A percentile compares a stretch with the other conserved stretches of the same genome.
Evolutionary conservation across 805 yeast genomes (phyloP).

Genomic region (Gaillardinia entomophila): DNA sequence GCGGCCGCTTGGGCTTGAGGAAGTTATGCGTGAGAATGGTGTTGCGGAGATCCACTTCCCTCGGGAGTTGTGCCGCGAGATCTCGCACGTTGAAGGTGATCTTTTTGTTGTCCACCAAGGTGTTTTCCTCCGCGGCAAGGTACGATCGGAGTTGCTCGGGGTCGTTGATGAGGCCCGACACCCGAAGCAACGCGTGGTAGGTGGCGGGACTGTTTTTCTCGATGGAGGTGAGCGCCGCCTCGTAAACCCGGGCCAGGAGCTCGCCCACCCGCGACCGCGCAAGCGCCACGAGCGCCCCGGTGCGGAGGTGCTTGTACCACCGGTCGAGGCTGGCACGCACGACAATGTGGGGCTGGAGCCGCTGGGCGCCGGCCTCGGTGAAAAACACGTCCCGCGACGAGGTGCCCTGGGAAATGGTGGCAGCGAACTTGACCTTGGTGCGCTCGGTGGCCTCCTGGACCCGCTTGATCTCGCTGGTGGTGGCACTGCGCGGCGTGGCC

Average conservation of each 20-base stretch:
- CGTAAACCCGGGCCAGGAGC: slow-evolving; percentile 60
- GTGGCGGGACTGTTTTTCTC: slow-evolving; percentile 51
- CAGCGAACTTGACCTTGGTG: slow-evolving; percentile 35
- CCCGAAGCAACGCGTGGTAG: slow-evolving; percentile 34
- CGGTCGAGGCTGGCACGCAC: slow-evolving; percentile 60
- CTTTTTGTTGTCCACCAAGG: slow-evolving; percentile 26
- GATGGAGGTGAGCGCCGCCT: slow-evolving; percentile 46
- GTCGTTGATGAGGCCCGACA: slow-evolving; percentile 47
- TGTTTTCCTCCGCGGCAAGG: slow-evolving; percentile 23
- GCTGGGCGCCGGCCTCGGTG: slow-evolving; percentile 29
- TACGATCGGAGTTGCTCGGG: slow-evolving; percentile 33
- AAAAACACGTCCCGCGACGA: slow-evolving; percentile 18
- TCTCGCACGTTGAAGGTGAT: slow-evolving; percentile 33
- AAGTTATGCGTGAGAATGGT: slow-evolving; percentile 39
- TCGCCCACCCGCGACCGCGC: slow-evolving; percentile 67
- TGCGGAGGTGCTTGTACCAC: slow-evolving; percentile 62
- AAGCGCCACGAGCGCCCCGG: slow-evolving; percentile 55
- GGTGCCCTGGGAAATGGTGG: slow-evolving; percentile 26
- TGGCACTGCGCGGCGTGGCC: slow-evolving; percentile 28
- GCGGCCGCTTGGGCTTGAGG: slow-evolving; percentile 25
- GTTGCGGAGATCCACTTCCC: slow-evolving; percentile 37
- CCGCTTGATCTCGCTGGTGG: slow-evolving; percentile 35
- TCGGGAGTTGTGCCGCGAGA: slow-evolving; percentile 30
- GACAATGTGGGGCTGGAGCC: slow-evolving; percentile 45
- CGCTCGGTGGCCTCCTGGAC: slow-evolving; percentile 56